These are phyloP conservation scores for Arthrocladium fulminans DNA, from an alignment of 2,329 filamentous ascomycete species.

Conservation along the genomic window DNA sequence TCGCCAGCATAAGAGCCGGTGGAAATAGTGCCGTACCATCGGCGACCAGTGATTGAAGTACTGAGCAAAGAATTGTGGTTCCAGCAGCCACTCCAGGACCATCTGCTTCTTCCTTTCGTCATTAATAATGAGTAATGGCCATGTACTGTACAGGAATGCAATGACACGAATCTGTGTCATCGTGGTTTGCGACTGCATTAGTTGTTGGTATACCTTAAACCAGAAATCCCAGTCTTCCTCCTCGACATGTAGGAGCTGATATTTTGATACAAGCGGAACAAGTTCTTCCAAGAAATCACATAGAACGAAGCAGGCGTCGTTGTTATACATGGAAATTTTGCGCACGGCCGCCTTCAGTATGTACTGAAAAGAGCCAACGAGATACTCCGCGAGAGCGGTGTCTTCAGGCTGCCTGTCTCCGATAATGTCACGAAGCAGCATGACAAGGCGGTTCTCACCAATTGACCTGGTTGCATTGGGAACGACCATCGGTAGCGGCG, in stretches of 20 bases:
- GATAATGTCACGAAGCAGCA: conserved; percentile 72
- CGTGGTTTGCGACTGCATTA: conserved; percentile 75
- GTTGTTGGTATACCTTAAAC: conserved; percentile 68
- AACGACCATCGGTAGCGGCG: conserved; percentile 55
- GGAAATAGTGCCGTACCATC: conserved; percentile 89
- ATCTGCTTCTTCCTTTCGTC: conserved; percentile 59
- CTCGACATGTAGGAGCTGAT: conserved; percentile 41
- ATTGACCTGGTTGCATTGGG: conserved; percentile 68
- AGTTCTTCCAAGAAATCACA: conserved; percentile 85
- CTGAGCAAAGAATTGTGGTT: conserved; percentile 64
- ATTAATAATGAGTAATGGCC: conserved; percentile 62
- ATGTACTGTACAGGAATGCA: conserved; percentile 70
- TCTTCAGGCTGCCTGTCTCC: conserved; percentile 50
- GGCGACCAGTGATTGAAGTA: conserved; percentile 93
- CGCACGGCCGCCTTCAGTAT: conserved; percentile 66
- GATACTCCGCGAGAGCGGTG: conserved; percentile 54
- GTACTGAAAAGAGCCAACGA: conserved; percentile 64
- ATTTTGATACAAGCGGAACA: conserved; percentile 57
- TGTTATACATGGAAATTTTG: conserved; percentile 70
- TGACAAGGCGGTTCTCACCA: conserved; percentile 79
- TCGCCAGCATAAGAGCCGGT: conserved; percentile 83
- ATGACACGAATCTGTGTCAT: conserved; percentile 82
- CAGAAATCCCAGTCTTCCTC: conserved; percentile 69
- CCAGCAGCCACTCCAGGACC: conserved; percentile 66
- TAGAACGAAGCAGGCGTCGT: conserved; percentile 76